These are phyloP conservation scores for Amaranthus hypochondriacus DNA, from an alignment of 148 eudicot genomes.

Conservation along the genomic window DNA sequence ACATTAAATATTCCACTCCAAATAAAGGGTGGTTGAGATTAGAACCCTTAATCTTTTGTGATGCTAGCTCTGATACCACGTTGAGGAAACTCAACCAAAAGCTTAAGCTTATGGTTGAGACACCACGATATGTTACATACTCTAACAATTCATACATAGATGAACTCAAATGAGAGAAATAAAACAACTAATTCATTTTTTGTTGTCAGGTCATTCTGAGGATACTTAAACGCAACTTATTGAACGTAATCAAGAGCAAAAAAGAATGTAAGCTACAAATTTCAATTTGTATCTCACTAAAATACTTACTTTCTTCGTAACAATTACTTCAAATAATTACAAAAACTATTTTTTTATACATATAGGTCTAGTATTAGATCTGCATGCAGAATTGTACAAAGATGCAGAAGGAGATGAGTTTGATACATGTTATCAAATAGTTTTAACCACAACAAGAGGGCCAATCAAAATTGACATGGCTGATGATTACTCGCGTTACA, in stretches of 20 bases:
- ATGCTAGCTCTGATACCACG: no score
- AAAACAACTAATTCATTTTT: no score
- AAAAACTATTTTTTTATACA: background rate
- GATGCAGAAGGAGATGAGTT: slow-evolving; percentile 48
- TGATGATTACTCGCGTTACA: slow-evolving; percentile 63
- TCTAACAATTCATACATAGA: no score
- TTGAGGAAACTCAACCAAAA: no score
- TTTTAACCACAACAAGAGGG: slow-evolving; percentile 63
- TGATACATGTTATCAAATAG: slow-evolving; percentile 76
- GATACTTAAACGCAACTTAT: slow-evolving; percentile 52
- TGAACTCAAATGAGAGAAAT: no score
- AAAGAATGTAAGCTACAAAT: slow-evolving; percentile 55
- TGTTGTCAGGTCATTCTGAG: slow-evolving; percentile 43
- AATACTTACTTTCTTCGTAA: background rate
- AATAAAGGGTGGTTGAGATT: no score
- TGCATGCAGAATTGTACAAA: slow-evolving; percentile 71
- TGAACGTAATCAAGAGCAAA: slow-evolving; percentile 59
- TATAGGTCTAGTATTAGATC: slow-evolving; percentile 56
- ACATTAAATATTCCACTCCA: no score
- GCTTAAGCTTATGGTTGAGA: no score
- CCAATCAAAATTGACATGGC: slow-evolving; percentile 75
- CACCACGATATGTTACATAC: no score
- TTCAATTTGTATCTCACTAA: background rate
- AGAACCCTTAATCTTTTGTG: no score
- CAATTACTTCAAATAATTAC: background rate